A percentile compares a stretch with the other conserved stretches of the same genome.
phyloP scores from a whole-genome alignment of 306 rosid genomes.

The Astragalus membranaceus region DNA sequence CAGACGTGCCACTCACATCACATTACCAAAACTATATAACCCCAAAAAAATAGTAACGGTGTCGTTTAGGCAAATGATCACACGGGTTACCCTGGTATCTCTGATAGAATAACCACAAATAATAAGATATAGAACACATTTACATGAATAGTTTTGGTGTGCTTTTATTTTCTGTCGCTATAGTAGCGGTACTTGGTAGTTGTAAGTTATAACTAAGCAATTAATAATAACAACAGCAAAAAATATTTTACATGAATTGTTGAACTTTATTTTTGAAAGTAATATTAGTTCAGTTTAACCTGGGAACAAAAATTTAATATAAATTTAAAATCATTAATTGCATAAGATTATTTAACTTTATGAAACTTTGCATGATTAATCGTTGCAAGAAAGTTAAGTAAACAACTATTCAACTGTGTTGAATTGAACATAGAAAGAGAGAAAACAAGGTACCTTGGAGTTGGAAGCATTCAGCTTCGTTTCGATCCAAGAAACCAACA shows the following conservation, averaged over 20 bases:
- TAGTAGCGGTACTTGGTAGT: neutral
- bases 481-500: constrained; percentile 68
- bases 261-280: neutral
- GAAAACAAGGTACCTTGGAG: constrained; percentile 51
- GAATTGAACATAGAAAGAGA: neutral
- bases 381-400: neutral
- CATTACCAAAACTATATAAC: neutral
- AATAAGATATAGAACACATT: too few relatives aligned
- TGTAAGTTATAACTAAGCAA: neutral
- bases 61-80: too few relatives aligned
- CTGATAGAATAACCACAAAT: too few relatives aligned
- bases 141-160: too few relatives aligned
- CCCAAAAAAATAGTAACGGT: neutral
- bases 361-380: too few relatives aligned
- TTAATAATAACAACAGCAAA: neutral
- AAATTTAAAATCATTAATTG: too few relatives aligned
- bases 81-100: too few relatives aligned
- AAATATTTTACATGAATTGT: neutral
- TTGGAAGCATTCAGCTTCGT: constrained; percentile 68
- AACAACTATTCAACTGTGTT: neutral
- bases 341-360: too few relatives aligned
- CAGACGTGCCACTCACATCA: neutral
- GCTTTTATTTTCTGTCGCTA: neutral
- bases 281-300: too few relatives aligned
- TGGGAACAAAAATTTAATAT: too few relatives aligned